These are phyloP conservation scores for Apiospora sp. DNA, from an alignment of 2,329 filamentous ascomycete genomes.

Conservation along the genomic window DNA sequence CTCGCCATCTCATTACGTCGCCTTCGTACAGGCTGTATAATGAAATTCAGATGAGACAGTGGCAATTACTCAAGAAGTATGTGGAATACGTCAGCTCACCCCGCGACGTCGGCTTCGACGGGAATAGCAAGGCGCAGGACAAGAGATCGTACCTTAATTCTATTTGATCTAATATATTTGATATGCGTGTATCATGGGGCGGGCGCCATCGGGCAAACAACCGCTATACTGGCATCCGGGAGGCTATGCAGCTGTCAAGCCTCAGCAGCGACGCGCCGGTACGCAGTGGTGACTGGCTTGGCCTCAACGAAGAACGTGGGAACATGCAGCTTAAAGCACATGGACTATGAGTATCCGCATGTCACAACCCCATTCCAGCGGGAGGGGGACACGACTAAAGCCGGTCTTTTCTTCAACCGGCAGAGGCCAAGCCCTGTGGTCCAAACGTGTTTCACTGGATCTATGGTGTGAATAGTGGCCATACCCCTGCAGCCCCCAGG, in stretches of 20 bases:
- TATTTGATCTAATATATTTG: conserved; percentile 15
- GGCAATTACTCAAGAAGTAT: conserved; percentile 7
- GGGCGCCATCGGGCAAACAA: neutral
- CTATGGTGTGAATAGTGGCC: conserved; percentile 8
- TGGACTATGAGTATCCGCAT: conserved; percentile 25
- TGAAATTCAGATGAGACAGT: neutral
- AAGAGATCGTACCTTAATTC: neutral
- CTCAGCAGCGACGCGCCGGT: neutral
- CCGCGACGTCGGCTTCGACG: neutral
- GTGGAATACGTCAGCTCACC: neutral
- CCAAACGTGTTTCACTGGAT: conserved; percentile 29
- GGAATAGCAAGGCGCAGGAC: conserved; percentile 6
- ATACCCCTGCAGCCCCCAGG: conserved; percentile 31
- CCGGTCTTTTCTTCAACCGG: conserved; percentile 23
- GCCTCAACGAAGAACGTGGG: neutral
- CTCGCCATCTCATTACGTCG: conserved; percentile 5
- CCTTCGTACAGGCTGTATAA: neutral
- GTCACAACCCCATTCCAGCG: conserved; percentile 11
- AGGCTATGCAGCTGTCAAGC: conserved; percentile 32
- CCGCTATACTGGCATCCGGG: conserved; percentile 13
- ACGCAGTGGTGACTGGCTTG: neutral
- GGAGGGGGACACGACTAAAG: neutral
- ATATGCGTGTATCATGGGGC: neutral
- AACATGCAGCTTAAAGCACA: conserved; percentile 18
- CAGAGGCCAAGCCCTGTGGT: conserved; percentile 23